A percentile compares a stretch with the other conserved stretches of the same genome.
Conservation (phyloP, 2,329 filamentous ascomycete species). For the Fusarium oligoseptatum region DNA sequence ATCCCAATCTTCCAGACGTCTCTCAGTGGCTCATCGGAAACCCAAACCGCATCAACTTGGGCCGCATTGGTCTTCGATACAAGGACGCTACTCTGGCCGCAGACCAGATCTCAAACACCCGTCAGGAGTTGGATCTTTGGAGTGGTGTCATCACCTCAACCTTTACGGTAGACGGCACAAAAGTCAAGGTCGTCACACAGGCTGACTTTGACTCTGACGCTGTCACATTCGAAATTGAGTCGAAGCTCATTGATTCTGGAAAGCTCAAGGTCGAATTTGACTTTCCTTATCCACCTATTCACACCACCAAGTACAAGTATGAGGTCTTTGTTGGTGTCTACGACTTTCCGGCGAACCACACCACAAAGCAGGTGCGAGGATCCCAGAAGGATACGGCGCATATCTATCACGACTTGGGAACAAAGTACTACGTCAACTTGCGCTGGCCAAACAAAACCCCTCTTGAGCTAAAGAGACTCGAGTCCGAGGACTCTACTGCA, state of each 20-base stretch:
- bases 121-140: slow-evolving; percentile 46
- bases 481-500: slow-evolving; percentile 41
- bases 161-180: slow-evolving; percentile 49
- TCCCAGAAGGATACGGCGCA: slow-evolving; percentile 41
- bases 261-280: slow-evolving; percentile 56
- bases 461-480: slow-evolving; percentile 36
- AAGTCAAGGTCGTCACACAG: slow-evolving; percentile 53
- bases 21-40: slow-evolving; percentile 68
- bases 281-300: slow-evolving; percentile 58
- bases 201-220: slow-evolving; percentile 56
- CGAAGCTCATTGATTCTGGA: slow-evolving; percentile 49
- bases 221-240: slow-evolving; percentile 54
- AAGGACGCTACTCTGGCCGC: slow-evolving; percentile 48
- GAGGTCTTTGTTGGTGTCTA: slow-evolving; percentile 58
- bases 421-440: slow-evolving; percentile 56
- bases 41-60: slow-evolving; percentile 60
- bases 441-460: slow-evolving; percentile 46
- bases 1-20: slow-evolving; percentile 51
- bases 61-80: slow-evolving; percentile 57
- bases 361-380: slow-evolving; percentile 45
- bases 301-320: slow-evolving; percentile 58
- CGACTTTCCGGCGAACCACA: slow-evolving; percentile 56
- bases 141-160: slow-evolving; percentile 51
- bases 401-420: slow-evolving; percentile 55
- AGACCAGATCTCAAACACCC: slow-evolving; percentile 44